Conservation (phyloP, 176 grass and related monocot species). For the Metroxylon sagu region DNA sequence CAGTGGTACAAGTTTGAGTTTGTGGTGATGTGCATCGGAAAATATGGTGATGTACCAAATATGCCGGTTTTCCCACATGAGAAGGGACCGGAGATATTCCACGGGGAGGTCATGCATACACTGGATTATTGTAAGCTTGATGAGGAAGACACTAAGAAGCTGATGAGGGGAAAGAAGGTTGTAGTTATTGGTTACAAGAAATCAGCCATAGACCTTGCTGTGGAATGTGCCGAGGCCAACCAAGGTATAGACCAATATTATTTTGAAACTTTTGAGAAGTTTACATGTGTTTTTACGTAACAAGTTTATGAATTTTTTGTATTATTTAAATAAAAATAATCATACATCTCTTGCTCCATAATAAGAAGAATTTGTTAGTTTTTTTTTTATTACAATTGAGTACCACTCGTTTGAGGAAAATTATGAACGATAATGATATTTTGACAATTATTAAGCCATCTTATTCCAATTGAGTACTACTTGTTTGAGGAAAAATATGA, state of each 20-base stretch:
- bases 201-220: conserved; percentile 81
- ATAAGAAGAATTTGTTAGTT: no score
- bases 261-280: no score
- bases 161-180: conserved; percentile 89
- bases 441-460: no score
- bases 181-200: conserved; percentile 97
- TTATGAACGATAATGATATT: no score
- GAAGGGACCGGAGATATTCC: conserved; percentile 65
- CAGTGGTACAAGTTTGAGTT: conserved; percentile 83
- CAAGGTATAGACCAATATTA: conserved; percentile 38
- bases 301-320: no score
- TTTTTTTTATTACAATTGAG: no score
- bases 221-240: conserved; percentile 81
- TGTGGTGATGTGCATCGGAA: conserved; percentile 94
- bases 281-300: no score
- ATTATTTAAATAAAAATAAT: no score
- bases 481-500: no score
- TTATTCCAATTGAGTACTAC: no score
- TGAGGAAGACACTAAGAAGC: conserved; percentile 40
- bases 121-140: conserved; percentile 91
- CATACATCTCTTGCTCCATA: no score
- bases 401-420: no score
- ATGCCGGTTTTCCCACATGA: conserved; percentile 58
- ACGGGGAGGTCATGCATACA: conserved; percentile 68
- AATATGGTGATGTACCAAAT: conserved; percentile 73